Evolutionary conservation across 2,329 filamentous ascomycete species (phyloP), one percentile per base, ranked within the genome.

Genomic region (Pseudogymnoascus sp.): DNA sequence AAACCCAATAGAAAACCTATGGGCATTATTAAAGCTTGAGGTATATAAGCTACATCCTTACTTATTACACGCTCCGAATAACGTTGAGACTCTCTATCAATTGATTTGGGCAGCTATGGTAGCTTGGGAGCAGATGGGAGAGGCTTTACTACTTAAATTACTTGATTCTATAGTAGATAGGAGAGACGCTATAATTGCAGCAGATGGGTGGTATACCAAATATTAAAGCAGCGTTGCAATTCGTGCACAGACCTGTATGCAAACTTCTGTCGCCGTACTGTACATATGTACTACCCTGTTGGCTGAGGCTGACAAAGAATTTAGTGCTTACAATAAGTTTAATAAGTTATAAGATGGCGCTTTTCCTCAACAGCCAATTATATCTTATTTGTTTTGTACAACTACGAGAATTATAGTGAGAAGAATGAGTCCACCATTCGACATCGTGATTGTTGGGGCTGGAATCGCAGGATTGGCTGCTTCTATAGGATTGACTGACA

Each of bases 151-250:
- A 43, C 43, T 60, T 59, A 62, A 60, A 11, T 61, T 63, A 53
- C 16, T 50, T 37, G 38, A 33, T 60, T 63, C 59, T 40, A 65
- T 65, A 26, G 35, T 12, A 16, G 33, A 56, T 38, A 53, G 61
- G 46, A 11, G 61, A 11, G 26, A 60, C 8, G 63, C 63, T 19
- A 33, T 65, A n/a, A 65, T 65, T 62, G n/a, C 61, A 31, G 63
- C 62, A 10, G 46, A 62, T 33, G 61, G 59, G 35, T 63, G 24
- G 63, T 66, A 66, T 63, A 66, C 41, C 38, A 65, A 65, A 50
- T 66, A 65, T 59, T n/a, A n/a, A n/a, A n/a, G n/a, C n/a, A n/a
- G n/a, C n/a, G n/a, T n/a, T n/a, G 19, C 19, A 19, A 19, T 19
- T 19, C 19, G 19, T 19, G 19, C 19, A 19, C 7, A 40, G 37